phyloP scores from a whole-genome alignment of 352 stramenopile species.

The Thalassiosira delicatula region DNA sequence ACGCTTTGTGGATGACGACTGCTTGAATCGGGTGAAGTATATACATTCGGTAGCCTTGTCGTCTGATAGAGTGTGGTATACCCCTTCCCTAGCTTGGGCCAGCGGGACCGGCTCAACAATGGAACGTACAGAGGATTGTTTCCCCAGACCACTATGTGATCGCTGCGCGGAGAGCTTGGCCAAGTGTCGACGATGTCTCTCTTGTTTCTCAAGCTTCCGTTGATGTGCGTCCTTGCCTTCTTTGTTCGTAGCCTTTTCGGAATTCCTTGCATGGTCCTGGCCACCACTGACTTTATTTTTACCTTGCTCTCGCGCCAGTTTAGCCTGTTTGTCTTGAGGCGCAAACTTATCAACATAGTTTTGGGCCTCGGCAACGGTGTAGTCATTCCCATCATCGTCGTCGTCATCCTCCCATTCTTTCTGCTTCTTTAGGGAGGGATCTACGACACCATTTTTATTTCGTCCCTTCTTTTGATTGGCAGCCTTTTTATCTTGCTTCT shows the following conservation, averaged over 20 bases:
- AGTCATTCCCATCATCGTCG: conserved; percentile 25
- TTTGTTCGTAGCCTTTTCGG: too few relatives aligned
- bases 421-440: background rate
- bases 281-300: background rate
- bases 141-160: background rate
- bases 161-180: conserved; percentile 14
- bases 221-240: background rate
- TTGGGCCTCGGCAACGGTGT: conserved; percentile 22
- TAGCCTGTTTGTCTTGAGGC: background rate
- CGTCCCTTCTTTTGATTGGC: background rate
- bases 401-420: conserved; percentile 33
- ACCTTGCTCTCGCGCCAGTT: background rate
- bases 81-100: conserved; percentile 69
- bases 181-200: conserved; percentile 37
- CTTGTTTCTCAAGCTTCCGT: conserved; percentile 30
- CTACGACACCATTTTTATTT: background rate
- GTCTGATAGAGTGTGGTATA: conserved; percentile 25
- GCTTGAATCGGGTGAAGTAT: conserved; percentile 75
- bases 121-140: conserved; percentile 6
- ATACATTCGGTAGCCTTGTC: conserved; percentile 43
- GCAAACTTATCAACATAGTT: background rate
- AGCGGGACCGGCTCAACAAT: conserved; percentile 71
- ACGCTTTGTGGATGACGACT: conserved; percentile 69
- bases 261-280: too few relatives aligned
- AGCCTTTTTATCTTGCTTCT: background rate